Conservation (phyloP, 163 green algal species). For the Volvox carteri region DNA sequence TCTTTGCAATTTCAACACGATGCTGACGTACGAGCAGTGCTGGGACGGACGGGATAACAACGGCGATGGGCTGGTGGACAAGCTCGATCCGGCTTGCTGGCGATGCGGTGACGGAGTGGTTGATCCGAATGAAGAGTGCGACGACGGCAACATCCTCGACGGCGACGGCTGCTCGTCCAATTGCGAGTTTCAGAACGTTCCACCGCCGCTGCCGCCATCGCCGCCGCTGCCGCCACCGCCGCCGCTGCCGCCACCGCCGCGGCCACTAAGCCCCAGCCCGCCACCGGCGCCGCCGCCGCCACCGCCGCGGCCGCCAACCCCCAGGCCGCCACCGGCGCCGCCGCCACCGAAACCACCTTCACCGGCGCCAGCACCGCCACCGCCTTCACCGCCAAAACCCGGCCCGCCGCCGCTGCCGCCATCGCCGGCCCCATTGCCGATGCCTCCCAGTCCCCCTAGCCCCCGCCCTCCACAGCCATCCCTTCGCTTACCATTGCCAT, state of each 20-base stretch:
- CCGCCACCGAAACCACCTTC: neutral
- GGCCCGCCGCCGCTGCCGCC: neutral
- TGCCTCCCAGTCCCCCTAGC: neutral
- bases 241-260: neutral
- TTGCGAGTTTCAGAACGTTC: conserved; percentile 59
- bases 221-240: neutral
- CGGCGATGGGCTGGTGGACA: neutral
- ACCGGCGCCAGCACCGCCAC: neutral
- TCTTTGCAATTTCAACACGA: neutral
- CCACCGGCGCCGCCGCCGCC: neutral
- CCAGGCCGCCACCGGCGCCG: neutral
- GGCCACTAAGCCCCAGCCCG: neutral
- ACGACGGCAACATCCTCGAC: conserved; percentile 75
- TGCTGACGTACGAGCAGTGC: neutral
- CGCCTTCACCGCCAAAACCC: neutral
- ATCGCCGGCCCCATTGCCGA: neutral
- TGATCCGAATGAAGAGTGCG: conserved; percentile 88
- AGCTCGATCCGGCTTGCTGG: neutral
- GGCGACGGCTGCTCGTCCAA: conserved; percentile 79
- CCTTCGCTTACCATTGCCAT: neutral
- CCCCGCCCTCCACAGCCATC: neutral
- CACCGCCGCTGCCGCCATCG: neutral
- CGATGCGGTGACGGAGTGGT: conserved; percentile 86
- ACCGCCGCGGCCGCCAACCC: neutral
- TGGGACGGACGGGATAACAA: neutral